A percentile compares a stretch with the other conserved stretches of the same genome.
These are phyloP conservation scores for Tetradesmus lagerheimii DNA, from an alignment of 139 green algal species.

Conservation along the genomic window DNA sequence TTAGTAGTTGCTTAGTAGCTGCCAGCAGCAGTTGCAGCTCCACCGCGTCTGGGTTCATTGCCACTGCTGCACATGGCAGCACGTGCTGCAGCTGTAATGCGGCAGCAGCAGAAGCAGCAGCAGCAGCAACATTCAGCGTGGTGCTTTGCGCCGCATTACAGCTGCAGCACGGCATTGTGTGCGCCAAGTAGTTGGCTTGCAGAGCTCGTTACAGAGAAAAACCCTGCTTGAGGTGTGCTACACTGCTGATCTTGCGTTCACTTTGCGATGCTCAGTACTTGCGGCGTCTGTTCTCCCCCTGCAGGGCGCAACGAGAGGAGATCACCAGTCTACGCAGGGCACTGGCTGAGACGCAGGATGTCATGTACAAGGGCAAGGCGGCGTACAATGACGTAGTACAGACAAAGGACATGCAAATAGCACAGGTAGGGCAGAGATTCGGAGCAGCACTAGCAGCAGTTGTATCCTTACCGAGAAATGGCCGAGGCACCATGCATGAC, in stretches of 20 bases:
- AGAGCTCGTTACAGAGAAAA: too few species aligned
- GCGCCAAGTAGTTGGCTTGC: too few species aligned
- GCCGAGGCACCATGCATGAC: too few species aligned
- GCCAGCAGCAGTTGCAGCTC: not conserved
- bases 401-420: slow-evolving; percentile 46
- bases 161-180: not conserved
- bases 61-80: too few species aligned
- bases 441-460: too few species aligned
- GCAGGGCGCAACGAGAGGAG: slow-evolving; percentile 32
- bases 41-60: too few species aligned
- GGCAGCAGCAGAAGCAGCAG: not conserved
- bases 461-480: too few species aligned
- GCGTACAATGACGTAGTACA: slow-evolving; percentile 28
- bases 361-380: slow-evolving; percentile 26
- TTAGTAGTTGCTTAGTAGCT: not conserved
- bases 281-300: too few species aligned
- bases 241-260: not conserved
- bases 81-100: too few species aligned
- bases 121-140: not conserved
- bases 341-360: slow-evolving; percentile 38
- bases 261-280: not conserved
- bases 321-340: slow-evolving; percentile 19
- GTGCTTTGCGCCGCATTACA: too few species aligned
- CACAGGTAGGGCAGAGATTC: slow-evolving; percentile 13
- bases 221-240: too few species aligned